These are phyloP conservation scores for Hericium erinaceus DNA, from an alignment of 768 basidiomycete species.

Conservation along the genomic window DNA sequence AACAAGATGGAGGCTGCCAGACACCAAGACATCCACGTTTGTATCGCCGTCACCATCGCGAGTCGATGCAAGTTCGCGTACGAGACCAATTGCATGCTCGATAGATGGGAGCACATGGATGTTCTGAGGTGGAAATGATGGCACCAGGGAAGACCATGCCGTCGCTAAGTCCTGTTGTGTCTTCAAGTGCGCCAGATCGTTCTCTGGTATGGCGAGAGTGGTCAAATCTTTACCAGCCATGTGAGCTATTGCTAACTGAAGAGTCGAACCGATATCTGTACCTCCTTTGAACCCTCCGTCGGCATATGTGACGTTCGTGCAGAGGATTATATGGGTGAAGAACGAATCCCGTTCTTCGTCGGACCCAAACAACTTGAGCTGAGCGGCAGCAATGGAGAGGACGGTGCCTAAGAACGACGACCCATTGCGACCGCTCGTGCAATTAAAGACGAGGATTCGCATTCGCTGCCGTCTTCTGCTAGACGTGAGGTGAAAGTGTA, in stretches of 20 bases:
- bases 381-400: conserved; percentile 38
- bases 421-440: conserved; percentile 84
- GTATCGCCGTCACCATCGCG: conserved; percentile 11
- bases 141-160: conserved; percentile 61
- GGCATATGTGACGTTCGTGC: conserved; percentile 90
- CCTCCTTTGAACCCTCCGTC: conserved; percentile 89
- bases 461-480: conserved; percentile 27
- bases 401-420: conserved; percentile 56
- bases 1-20: conserved; percentile 89
- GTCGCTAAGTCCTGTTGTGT: conserved; percentile 69
- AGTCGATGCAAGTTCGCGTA: conserved; percentile 33
- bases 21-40: conserved; percentile 61
- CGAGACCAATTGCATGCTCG: conserved; percentile 73
- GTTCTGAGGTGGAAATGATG: conserved; percentile 47
- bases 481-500: not conserved
- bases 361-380: conserved; percentile 33
- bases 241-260: not conserved
- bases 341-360: conserved; percentile 34
- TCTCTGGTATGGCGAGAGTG: conserved; percentile 50
- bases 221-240: conserved; percentile 54
- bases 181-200: conserved; percentile 55
- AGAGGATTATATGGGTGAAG: conserved; percentile 88
- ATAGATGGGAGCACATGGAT: conserved; percentile 82
- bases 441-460: conserved; percentile 82
- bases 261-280: conserved; percentile 24